phyloP scores from a whole-genome alignment of 805 yeast genomes.

The Candida coquimbonensis region DNA sequence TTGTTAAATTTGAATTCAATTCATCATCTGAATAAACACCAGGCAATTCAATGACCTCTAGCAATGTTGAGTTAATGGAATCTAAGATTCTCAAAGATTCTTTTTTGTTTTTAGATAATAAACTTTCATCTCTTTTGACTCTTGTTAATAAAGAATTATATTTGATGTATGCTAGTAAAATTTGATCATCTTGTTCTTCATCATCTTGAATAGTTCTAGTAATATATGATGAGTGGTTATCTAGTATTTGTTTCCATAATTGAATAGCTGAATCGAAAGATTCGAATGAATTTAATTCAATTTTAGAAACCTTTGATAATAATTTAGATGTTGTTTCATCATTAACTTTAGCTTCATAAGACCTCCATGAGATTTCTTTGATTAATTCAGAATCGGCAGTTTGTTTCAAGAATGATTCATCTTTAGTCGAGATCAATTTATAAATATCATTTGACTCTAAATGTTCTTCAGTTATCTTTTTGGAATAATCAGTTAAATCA shows the following conservation, averaged over 20 bases:
- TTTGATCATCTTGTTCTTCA: conserved; percentile 63
- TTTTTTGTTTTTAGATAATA: conserved; percentile 22
- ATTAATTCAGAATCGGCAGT: conserved; percentile 27
- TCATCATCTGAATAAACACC: conserved; percentile 87
- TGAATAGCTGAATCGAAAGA: conserved; percentile 51
- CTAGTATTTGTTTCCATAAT: conserved; percentile 67
- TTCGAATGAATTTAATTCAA: conserved; percentile 29
- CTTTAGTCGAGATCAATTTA: conserved; percentile 31
- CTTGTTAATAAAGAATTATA: conserved; percentile 61
- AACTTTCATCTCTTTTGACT: conserved; percentile 57
- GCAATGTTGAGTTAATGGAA: conserved; percentile 42
- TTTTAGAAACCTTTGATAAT: conserved; percentile 35
- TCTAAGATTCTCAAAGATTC: conserved; percentile 31
- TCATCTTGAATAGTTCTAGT: conserved; percentile 42
- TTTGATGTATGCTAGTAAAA: conserved; percentile 67
- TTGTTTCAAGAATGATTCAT: conserved; percentile 14
- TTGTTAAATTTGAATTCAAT: conserved; percentile 45
- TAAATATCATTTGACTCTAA: conserved; percentile 28
- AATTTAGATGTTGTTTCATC: conserved; percentile 69
- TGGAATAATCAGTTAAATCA: conserved; percentile 45
- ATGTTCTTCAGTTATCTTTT: conserved; percentile 31
- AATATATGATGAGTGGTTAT: conserved; percentile 49
- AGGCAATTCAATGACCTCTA: conserved; percentile 69
- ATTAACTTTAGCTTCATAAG: conserved; percentile 53
- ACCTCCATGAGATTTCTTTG: conserved; percentile 49